phyloP scores from a whole-genome alignment of 805 yeast species.

The Candida arabinofermentans region DNA sequence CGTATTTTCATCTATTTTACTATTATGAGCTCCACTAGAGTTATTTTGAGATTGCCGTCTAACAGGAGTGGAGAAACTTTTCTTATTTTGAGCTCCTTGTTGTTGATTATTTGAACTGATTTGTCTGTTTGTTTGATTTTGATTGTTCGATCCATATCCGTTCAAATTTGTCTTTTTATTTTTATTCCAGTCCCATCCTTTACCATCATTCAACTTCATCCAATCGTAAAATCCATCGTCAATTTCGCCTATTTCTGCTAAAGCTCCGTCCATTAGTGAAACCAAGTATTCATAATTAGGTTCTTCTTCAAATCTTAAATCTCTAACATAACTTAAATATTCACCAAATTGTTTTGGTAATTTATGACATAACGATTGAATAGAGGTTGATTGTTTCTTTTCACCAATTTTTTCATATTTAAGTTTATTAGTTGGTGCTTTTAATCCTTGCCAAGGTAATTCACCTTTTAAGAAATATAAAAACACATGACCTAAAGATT shows the following conservation, averaged over 20 bases:
- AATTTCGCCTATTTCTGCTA: constrained; percentile 52
- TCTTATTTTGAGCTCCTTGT: constrained; percentile 2
- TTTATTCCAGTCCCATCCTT: constrained; percentile 75
- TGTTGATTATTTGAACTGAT: constrained; percentile 8
- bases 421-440: constrained; percentile 80
- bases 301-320: constrained; percentile 70
- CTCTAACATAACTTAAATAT: constrained; percentile 64
- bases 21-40: not conserved
- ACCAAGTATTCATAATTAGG: constrained; percentile 73
- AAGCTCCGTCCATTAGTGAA: constrained; percentile 53
- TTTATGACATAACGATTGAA: constrained; percentile 56
- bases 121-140: constrained; percentile 9
- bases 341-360: constrained; percentile 73
- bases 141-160: constrained; percentile 59
- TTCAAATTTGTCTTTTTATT: constrained; percentile 77
- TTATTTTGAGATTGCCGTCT: constrained; percentile 23
- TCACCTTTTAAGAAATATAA: constrained; percentile 75
- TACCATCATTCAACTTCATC: constrained; percentile 75
- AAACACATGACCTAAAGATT: constrained; percentile 78
- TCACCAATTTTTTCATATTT: constrained; percentile 84
- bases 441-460: constrained; percentile 87
- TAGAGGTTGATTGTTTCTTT: constrained; percentile 67
- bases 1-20: constrained; percentile 16
- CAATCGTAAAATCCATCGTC: constrained; percentile 76
- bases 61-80: constrained; percentile 6